phyloP scores from a whole-genome alignment of 768 basidiomycete species.

The Leccinum aurantiacum region DNA sequence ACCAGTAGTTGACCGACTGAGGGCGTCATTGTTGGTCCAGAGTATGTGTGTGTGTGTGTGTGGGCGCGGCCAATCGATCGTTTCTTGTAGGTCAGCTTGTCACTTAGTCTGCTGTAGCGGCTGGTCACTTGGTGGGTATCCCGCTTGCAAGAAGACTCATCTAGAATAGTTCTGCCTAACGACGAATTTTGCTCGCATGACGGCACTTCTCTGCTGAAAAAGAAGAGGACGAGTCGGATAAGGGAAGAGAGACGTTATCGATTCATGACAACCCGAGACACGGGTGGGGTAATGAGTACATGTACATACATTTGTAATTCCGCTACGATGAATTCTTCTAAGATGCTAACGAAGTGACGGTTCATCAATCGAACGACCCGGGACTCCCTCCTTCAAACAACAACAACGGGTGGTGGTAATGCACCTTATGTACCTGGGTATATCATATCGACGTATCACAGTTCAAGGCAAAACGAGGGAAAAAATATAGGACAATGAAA shows the following conservation, averaged over 20 bases:
- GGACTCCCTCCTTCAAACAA: not conserved
- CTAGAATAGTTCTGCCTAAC: not conserved
- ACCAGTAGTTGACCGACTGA: too few relatives aligned
- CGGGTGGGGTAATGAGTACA: not conserved
- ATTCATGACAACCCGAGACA: too few relatives aligned
- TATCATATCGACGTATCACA: not conserved
- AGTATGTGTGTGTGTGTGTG: not conserved
- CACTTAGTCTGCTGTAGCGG: too few relatives aligned
- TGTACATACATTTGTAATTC: not conserved
- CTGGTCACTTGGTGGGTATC: not conserved
- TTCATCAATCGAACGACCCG: not conserved
- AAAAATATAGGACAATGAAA: not conserved
- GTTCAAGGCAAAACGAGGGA: not conserved
- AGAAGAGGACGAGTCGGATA: not conserved
- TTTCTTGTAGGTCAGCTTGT: not conserved
- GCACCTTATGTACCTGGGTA: conserved; percentile 3
- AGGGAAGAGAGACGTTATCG: not conserved
- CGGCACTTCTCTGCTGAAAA: not conserved
- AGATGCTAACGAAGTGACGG: not conserved
- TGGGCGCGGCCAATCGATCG: not conserved
- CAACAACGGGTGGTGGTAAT: not conserved
- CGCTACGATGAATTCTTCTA: not conserved
- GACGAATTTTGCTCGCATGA: not conserved
- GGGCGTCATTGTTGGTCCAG: too few relatives aligned
- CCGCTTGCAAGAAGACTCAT: not conserved